Percentiles rank a stretch among this genome's conserved stretches.
phyloP scores from a whole-genome alignment of 1,139 yeast species.

The Protomyces pachydermus region DNA sequence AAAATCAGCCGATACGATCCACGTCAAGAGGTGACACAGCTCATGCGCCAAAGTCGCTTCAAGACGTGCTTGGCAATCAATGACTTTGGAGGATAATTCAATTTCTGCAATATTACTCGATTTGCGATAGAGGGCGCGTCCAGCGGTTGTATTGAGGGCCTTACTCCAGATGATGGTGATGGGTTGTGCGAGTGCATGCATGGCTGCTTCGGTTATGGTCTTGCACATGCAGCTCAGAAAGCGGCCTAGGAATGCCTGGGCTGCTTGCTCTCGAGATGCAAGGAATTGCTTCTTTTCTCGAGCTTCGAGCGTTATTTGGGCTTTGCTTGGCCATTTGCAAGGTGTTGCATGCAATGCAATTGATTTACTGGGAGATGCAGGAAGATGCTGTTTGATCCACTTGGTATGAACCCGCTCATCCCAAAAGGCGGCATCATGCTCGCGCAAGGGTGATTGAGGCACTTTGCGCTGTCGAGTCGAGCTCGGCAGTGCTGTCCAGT shows the following conservation, averaged over 20 bases:
- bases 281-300: not conserved
- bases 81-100: constrained; percentile 28
- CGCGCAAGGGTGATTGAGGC: constrained; percentile 3
- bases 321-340: not conserved
- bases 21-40: constrained; percentile 25
- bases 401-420: not conserved
- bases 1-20: constrained; percentile 19
- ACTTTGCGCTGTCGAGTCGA: no score
- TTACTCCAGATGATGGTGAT: constrained; percentile 16
- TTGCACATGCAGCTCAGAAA: not conserved
- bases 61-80: constrained; percentile 18
- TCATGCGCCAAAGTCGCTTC: constrained; percentile 27
- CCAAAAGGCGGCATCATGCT: constrained; percentile 11
- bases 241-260: not conserved
- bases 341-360: not conserved
- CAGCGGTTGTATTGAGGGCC: constrained; percentile 16
- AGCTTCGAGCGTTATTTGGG: not conserved
- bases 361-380: not conserved
- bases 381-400: not conserved
- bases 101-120: constrained; percentile 6
- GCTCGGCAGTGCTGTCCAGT: not conserved
- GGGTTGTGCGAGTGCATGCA: not conserved
- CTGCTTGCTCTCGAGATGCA: not conserved
- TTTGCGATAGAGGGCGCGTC: constrained; percentile 14
- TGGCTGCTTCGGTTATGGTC: not conserved